These are phyloP conservation scores for Cercospora zeina DNA, from an alignment of 2,329 filamentous ascomycete genomes.

Conservation along the genomic window DNA sequence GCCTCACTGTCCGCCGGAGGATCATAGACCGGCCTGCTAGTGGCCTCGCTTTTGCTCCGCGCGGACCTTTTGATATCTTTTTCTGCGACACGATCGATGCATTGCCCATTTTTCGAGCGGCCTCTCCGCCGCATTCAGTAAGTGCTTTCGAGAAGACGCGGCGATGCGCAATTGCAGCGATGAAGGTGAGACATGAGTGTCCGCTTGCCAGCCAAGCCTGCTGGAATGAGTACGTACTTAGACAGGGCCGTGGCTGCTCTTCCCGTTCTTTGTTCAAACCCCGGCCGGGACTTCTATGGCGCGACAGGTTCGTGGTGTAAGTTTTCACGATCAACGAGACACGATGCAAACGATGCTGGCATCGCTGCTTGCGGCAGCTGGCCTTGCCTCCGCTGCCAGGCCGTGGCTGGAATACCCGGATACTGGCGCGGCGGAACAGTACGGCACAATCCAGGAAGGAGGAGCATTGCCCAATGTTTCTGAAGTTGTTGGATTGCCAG, in stretches of 20 bases:
- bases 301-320: constrained; percentile 11
- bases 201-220: background rate
- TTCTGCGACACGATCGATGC: background rate
- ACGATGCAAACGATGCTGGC: constrained; percentile 14
- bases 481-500: constrained; percentile 22
- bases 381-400: constrained; percentile 23
- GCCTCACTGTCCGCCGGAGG: background rate
- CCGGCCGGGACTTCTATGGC: constrained; percentile 9
- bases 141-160: background rate
- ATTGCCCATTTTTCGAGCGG: background rate
- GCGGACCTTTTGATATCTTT: background rate
- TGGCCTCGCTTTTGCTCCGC: constrained; percentile 1
- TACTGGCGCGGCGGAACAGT: constrained; percentile 24
- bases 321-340: background rate
- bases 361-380: constrained; percentile 18
- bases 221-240: background rate
- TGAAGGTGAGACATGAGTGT: constrained; percentile 4
- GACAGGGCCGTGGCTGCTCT: background rate
- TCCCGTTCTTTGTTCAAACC: background rate
- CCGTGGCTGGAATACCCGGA: constrained; percentile 25
- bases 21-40: constrained; percentile 1
- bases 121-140: constrained; percentile 1
- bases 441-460: constrained; percentile 19
- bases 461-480: constrained; percentile 22
- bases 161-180: constrained; percentile 3